These are phyloP conservation scores for Strigomonas culicis DNA, from an alignment of 208 protist genomes.

Conservation along the genomic window DNA sequence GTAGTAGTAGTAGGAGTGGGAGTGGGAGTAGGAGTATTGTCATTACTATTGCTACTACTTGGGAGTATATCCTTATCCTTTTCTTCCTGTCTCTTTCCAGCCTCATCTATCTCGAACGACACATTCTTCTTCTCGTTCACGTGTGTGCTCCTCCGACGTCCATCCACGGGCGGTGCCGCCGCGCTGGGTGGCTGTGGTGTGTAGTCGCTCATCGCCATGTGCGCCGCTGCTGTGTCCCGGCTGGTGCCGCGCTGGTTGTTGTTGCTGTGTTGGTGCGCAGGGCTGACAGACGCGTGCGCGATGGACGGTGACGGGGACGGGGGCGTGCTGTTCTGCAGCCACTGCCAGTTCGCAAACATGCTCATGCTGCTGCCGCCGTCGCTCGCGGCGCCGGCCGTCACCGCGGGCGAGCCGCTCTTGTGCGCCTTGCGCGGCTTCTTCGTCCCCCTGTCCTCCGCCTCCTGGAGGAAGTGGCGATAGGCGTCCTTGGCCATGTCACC, in stretches of 20 bases:
- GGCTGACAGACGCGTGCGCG: neutral
- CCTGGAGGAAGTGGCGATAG: constrained; percentile 53
- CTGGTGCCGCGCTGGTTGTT: neutral
- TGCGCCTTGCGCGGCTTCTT: neutral
- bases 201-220: no score
- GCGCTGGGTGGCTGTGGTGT: no score
- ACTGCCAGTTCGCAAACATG: neutral
- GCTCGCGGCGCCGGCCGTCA: neutral
- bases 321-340: neutral
- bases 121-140: neutral
- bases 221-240: neutral
- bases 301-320: neutral
- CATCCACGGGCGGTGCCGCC: no score
- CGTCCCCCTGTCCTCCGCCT: constrained; percentile 5
- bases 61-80: no score
- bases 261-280: neutral
- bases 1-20: neutral
- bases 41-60: no score
- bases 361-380: neutral
- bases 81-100: no score
- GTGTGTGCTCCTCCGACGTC: neutral
- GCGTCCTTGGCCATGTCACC: constrained; percentile 56
- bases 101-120: neutral
- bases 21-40: neutral
- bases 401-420: neutral